Evolutionary conservation across 768 basidiomycete species (phyloP), one percentile per base, ranked within the genome.

Genomic region (Hygrophorus pudorinus): DNA sequence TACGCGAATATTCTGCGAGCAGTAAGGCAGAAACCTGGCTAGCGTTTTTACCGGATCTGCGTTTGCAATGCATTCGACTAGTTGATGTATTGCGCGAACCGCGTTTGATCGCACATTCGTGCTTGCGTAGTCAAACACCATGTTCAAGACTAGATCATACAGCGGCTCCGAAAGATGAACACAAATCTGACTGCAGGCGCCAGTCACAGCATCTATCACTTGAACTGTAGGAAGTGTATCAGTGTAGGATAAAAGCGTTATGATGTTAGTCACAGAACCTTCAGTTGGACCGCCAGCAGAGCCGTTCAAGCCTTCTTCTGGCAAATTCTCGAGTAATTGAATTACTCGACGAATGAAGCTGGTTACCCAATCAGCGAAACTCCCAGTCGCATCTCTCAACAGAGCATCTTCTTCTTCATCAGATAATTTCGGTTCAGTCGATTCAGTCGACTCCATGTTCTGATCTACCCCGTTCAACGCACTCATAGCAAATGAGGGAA

Each of bases 41-140:
- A 92, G 65, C 1, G 85, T 85, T 63, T 89, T 89, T 41, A 58
- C 65, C 3, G 89, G 78, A 53, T 88, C 65, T 14, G 85, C 85
- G 46, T 88, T 85, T 3, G 89, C 83, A 17, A 93, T 75, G 55
- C 85, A 87, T 61, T 85, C 80, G 28, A 92, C 83, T 3, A 96
- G 68, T 51, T 88, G 81, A 53, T 90, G 86, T 20, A 92, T 84
- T 2, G 84, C 86, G 44, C 86, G 78, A 34, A 91, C 85, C 17
- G 87, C 84, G 59, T 92, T 93, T 18, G 86, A 72, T 18, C 88
- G 81, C 20, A 87, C 82, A 48, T 79, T 84, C 11, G 77, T 79
- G 53, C 80, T 85, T 12, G 81, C 81, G 55, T 91, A 90, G 56
- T 90, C 80, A 58, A 72, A 85, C 45, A 92, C 76, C 71, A 90